Percentiles rank a stretch among this genome's conserved stretches.
phyloP scores from a whole-genome alignment of 495 filamentous ascomycete species.

The Penicillium salamii region DNA sequence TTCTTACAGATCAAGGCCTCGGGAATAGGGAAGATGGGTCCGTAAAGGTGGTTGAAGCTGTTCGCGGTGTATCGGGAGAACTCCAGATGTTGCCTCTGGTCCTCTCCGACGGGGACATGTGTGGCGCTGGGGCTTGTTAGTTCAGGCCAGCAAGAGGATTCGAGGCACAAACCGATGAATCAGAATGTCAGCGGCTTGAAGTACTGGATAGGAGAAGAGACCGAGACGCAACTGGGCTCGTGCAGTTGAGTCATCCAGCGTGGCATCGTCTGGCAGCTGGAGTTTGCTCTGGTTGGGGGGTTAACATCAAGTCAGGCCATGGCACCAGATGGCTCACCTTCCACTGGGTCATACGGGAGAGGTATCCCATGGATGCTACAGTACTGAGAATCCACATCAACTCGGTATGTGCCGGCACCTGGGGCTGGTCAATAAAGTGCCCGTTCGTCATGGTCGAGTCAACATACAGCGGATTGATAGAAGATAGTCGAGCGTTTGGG shows the following conservation, averaged over 20 bases:
- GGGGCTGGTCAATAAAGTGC: conserved; percentile 17
- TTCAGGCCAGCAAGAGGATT: neutral
- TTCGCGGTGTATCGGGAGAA: conserved; percentile 80
- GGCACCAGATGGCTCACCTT: conserved; percentile 57
- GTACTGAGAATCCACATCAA: conserved; percentile 96
- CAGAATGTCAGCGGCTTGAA: conserved; percentile 93
- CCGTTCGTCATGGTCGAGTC: neutral
- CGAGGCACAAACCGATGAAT: conserved; percentile 61
- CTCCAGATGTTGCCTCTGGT: conserved; percentile 91
- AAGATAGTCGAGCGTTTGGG: conserved; percentile 76
- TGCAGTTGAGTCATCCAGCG: conserved; percentile 48
- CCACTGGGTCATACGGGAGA: conserved; percentile 97
- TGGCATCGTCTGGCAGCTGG: conserved; percentile 51
- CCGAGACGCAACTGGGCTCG: conserved; percentile 72
- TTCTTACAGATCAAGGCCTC: conserved; percentile 71
- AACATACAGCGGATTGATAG: conserved; percentile 67
- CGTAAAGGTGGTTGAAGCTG: conserved; percentile 77
- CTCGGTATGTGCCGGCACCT: conserved; percentile 79
- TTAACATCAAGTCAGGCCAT: conserved; percentile 6
- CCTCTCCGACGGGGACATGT: conserved; percentile 92
- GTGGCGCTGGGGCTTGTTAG: conserved; percentile 57
- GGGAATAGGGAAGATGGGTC: conserved; percentile 61
- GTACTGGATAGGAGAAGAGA: conserved; percentile 93
- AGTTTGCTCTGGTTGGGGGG: conserved; percentile 61
- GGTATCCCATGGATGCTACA: conserved; percentile 80